Conservation (phyloP, 1,284 basidiomycete genomes). For the Earliella scabrosa region DNA sequence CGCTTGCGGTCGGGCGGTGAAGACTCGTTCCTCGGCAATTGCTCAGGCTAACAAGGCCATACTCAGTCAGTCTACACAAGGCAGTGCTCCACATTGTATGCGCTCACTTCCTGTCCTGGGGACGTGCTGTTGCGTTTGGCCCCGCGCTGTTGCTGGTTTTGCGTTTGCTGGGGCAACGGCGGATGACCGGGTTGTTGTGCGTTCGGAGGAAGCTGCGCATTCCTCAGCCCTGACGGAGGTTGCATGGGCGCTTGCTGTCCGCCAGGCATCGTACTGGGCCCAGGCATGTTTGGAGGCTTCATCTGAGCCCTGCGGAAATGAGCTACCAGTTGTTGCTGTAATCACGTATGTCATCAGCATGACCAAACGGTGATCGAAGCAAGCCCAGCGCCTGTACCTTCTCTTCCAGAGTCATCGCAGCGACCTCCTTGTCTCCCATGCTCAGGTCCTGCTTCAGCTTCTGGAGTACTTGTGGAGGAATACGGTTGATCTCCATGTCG, state of each 20-base stretch:
- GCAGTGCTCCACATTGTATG: neutral
- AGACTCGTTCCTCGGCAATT: conserved; percentile 54
- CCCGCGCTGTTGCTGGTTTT: conserved; percentile 38
- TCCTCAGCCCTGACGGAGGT: conserved; percentile 32
- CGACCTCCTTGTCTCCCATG: conserved; percentile 53
- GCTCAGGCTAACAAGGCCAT: conserved; percentile 47
- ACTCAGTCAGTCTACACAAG: conserved; percentile 10
- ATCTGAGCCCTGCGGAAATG: conserved; percentile 4
- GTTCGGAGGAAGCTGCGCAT: conserved; percentile 23
- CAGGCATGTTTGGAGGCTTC: conserved; percentile 19
- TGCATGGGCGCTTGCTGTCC: conserved; percentile 38
- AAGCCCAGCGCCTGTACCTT: conserved; percentile 49
- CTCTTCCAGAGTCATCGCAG: conserved; percentile 49
- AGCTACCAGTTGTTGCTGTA: conserved; percentile 45
- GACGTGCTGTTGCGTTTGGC: conserved; percentile 71
- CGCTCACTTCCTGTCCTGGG: conserved; percentile 67
- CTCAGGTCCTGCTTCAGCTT: conserved; percentile 44
- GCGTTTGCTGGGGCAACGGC: conserved; percentile 31
- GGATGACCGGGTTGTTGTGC: conserved; percentile 10
- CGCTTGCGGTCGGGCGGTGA: conserved; percentile 72
- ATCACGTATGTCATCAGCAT: neutral
- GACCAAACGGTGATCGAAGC: conserved; percentile 12
- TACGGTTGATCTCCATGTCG: neutral
- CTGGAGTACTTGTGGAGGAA: conserved; percentile 3
- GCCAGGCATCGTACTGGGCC: conserved; percentile 21